Evolutionary conservation across 306 rosid species (phyloP), one percentile per base, ranked within the genome.

Genomic region (Acmispon strigosus): DNA sequence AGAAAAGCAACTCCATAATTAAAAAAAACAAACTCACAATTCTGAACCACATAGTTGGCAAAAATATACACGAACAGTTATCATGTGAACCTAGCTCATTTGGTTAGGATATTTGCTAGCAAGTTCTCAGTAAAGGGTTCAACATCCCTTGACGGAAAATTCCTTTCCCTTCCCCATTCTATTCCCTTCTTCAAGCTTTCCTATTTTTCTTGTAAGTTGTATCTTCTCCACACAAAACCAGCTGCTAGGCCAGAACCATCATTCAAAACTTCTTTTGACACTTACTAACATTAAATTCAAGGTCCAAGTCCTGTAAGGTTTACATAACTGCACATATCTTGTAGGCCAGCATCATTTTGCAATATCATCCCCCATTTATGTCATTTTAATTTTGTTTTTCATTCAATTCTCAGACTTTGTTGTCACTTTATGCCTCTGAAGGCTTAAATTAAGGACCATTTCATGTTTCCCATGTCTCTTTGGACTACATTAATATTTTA

Each of bases 1-100:
- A 71, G 32, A 65, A 50, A 71, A 62, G 49, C 47, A 79, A 76
- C 55, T 12, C 5, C 45, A 34, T 18, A 24, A 50, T 76, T 55
- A 44, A 62, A 76, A 39, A 8, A 55, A 49, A 56, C 59, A 44
- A 17, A 66, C 62, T 63, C 51, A 62, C 29, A 50, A 49, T 15
- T 49, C 45, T 20, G 39, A 62, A 16, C 43, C 13, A 69, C 8
- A 19, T 13, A 47, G 52, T 56, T 55, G 56, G 70, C 45, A 62
- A 69, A 62, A 50, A 42, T 32, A 63, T 69, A 63, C 17, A 57
- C 32, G 48, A 43, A 44, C 59, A 36, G 32, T 15, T 42, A 16
- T 32, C 24, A 18, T 18, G 7, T 37, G 10, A 64, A 16, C 49
- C 65, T 64, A 64, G 24, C 61, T 42, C 29, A 42, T 57, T 17